Evolutionary conservation across 2,329 filamentous ascomycete genomes (phyloP).

Genomic region (Ascochyta clinopodiicola): DNA sequence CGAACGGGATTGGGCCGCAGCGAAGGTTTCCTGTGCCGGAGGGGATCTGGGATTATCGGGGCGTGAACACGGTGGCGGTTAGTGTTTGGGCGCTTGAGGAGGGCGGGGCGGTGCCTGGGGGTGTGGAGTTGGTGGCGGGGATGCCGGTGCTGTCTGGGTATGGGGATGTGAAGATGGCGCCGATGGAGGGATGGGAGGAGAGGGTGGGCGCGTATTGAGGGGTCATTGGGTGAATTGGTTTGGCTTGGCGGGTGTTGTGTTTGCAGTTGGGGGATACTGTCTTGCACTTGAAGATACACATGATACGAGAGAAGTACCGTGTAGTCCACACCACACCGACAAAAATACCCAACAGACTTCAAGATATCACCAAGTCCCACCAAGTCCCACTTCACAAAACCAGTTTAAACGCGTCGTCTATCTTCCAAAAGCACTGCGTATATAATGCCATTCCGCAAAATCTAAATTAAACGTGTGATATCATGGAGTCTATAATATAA

Average conservation of each 20-base stretch:
- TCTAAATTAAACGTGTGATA: neutral
- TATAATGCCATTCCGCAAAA: neutral
- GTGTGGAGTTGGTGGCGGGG: conserved; percentile 57
- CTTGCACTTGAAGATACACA: too few species aligned
- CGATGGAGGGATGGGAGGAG: conserved; percentile 25
- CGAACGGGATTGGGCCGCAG: conserved; percentile 75
- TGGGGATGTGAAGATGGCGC: conserved; percentile 19
- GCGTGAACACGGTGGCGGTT: conserved; percentile 70
- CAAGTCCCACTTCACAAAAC: neutral
- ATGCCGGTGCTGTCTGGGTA: conserved; percentile 50
- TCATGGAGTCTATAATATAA: neutral
- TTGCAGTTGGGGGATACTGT: too few species aligned
- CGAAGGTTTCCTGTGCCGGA: conserved; percentile 72
- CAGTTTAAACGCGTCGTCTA: neutral
- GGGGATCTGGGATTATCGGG: conserved; percentile 72
- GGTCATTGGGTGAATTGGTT: neutral
- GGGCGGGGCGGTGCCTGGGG: conserved; percentile 63
- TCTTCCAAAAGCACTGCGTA: neutral
- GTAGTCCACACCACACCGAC: too few species aligned
- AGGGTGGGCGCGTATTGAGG: conserved; percentile 23
- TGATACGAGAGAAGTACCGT: too few species aligned
- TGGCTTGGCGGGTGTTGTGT: neutral
- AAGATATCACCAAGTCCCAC: too few species aligned
- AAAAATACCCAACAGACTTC: too few species aligned
- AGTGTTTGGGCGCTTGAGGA: conserved; percentile 70